These are phyloP conservation scores for Aspergillus kassunensis DNA, from an alignment of 495 filamentous ascomycete genomes.

Conservation along the genomic window DNA sequence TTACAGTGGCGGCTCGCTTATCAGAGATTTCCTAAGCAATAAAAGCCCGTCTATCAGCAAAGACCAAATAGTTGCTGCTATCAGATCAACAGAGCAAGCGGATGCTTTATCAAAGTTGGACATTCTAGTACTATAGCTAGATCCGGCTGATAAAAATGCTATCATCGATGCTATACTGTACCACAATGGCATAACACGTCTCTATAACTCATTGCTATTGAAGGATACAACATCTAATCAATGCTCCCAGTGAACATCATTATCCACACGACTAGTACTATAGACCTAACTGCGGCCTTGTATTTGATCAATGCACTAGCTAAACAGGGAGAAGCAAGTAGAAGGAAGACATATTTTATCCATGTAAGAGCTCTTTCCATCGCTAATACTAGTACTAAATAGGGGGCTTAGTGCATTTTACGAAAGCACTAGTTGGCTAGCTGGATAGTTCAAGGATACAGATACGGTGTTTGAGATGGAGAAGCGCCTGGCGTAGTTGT, in stretches of 20 bases:
- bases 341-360: not conserved
- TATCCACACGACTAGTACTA: not conserved
- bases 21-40: not conserved
- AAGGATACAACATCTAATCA: not conserved
- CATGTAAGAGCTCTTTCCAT: not conserved
- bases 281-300: not conserved
- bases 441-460: not conserved
- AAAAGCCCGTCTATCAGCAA: not conserved
- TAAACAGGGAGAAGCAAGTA: not conserved
- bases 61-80: not conserved
- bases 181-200: not conserved
- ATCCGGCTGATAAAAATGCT: not conserved
- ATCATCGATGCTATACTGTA: not conserved
- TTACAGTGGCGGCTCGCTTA: not conserved
- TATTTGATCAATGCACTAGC: not conserved
- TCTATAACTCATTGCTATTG: not conserved
- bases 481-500: not conserved
- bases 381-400: not conserved
- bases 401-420: not conserved
- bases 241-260: not conserved
- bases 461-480: not conserved
- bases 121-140: not conserved
- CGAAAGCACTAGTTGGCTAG: not conserved
- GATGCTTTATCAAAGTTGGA: not conserved
- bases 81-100: not conserved